Evolutionary conservation across 345 rosid species (phyloP).

Genomic region (Eutrema japonicum): DNA sequence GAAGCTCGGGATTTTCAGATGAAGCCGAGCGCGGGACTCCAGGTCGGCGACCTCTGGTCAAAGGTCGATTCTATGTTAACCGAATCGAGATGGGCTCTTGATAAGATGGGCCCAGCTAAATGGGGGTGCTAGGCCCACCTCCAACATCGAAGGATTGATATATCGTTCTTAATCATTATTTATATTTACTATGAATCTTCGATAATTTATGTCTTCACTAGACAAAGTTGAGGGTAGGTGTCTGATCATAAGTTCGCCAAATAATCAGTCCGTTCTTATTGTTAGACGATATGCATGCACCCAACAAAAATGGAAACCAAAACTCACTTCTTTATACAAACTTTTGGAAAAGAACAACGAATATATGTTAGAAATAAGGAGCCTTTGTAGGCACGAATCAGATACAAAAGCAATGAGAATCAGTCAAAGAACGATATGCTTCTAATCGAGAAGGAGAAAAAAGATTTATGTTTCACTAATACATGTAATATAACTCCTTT

Average conservation of each 20-base stretch:
- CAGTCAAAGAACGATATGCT: constrained; percentile 30
- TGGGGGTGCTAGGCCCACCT: too few relatives aligned
- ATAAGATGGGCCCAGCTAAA: too few relatives aligned
- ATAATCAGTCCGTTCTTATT: background rate
- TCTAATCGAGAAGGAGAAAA: constrained; percentile 27
- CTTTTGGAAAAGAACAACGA: constrained; percentile 36
- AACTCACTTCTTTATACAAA: constrained; percentile 27
- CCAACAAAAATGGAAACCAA: constrained; percentile 14
- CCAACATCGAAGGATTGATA: background rate
- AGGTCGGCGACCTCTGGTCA: too few relatives aligned
- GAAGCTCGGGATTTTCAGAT: too few relatives aligned
- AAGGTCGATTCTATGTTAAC: too few relatives aligned
- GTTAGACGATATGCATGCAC: constrained; percentile 12
- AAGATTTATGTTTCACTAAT: constrained; percentile 27
- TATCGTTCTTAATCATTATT: background rate
- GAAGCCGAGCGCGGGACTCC: too few relatives aligned
- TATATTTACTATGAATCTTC: constrained; percentile 3
- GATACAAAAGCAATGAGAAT: constrained; percentile 39
- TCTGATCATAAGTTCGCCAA: constrained; percentile 1
- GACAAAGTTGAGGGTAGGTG: background rate
- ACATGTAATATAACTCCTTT: constrained; percentile 32
- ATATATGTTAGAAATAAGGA: constrained; percentile 38
- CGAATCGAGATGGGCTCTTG: too few relatives aligned
- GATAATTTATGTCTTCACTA: background rate
- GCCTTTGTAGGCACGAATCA: constrained; percentile 38